Evolutionary conservation across 2,329 filamentous ascomycete species (phyloP).

Genomic region (Bretziella fagacearum): DNA sequence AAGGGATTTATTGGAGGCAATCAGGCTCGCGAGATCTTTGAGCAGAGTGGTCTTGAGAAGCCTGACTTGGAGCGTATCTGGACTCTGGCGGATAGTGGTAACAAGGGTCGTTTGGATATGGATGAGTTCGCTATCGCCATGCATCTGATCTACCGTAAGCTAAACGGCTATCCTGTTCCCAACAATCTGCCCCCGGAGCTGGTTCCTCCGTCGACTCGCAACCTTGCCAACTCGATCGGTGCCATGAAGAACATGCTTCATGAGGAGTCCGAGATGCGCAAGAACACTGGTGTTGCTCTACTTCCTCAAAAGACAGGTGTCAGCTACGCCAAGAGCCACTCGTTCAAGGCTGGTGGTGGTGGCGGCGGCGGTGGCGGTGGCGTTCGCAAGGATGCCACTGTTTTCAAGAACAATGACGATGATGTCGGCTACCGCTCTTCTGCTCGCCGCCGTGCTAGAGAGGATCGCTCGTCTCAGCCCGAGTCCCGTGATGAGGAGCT

Average conservation of each 20-base stretch:
- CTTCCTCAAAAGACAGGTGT: conserved; percentile 95
- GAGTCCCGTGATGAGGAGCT: conserved; percentile 55
- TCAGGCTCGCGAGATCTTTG: conserved; percentile 91
- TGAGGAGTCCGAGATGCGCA: conserved; percentile 76
- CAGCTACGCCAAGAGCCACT: conserved; percentile 91
- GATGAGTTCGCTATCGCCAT: conserved; percentile 97
- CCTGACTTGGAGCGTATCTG: conserved; percentile 80
- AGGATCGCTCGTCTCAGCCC: conserved; percentile 63
- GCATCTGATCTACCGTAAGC: conserved; percentile 95
- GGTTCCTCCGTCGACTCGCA: conserved; percentile 83
- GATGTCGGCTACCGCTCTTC: conserved; percentile 86
- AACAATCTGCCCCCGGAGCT: conserved; percentile 78
- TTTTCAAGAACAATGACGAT: conserved; percentile 93
- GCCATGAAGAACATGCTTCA: conserved; percentile 80
- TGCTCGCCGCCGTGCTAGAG: conserved; percentile 62
- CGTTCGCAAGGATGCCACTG: conserved; percentile 83
- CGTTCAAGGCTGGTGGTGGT: conserved; percentile 47
- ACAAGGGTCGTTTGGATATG: conserved; percentile 83
- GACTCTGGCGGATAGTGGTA: conserved; percentile 86
- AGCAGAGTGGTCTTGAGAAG: conserved; percentile 86
- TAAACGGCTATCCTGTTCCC: conserved; percentile 89
- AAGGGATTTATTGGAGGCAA: conserved; percentile 86
- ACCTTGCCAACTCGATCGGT: conserved; percentile 82
- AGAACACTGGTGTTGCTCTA: conserved; percentile 74
- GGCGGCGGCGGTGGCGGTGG: conserved; percentile 36